A percentile compares a stretch with the other conserved stretches of the same genome.
Conservation (phyloP, 306 rosid species). For the Rosa lucieae region DNA sequence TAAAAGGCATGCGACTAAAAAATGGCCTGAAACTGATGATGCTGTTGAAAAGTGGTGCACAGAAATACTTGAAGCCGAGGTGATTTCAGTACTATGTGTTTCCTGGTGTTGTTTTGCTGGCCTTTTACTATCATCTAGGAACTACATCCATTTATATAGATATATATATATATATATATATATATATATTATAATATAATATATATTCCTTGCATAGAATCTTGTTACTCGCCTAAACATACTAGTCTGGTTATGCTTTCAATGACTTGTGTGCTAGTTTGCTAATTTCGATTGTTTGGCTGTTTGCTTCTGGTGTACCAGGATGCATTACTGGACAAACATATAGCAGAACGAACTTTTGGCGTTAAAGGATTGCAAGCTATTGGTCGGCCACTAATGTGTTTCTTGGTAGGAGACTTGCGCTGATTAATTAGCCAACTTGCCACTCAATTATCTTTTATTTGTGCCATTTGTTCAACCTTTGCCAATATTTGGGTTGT, state of each 20-base stretch:
- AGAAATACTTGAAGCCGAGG: background rate
- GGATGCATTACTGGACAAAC: constrained; percentile 84
- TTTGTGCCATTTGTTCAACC: background rate
- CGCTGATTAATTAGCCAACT: constrained; percentile 4
- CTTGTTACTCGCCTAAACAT: background rate
- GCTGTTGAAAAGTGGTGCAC: background rate
- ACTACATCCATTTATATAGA: no score
- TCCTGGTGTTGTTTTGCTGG: background rate
- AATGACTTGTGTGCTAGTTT: background rate
- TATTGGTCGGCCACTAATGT: constrained; percentile 57
- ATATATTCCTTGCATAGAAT: background rate
- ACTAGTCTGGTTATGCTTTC: background rate
- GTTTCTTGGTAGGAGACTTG: constrained; percentile 57
- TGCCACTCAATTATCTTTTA: background rate
- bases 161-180: no score
- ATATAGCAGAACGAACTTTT: constrained; percentile 62
- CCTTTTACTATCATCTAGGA: no score
- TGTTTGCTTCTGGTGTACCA: constrained; percentile 20
- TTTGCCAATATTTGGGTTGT: background rate
- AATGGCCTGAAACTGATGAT: background rate
- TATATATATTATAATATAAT: no score
- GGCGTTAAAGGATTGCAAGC: constrained; percentile 54
- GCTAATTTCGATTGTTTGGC: background rate
- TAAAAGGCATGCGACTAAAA: constrained; percentile 50
- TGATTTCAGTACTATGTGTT: background rate